Evolutionary conservation across 1,139 yeast species (phyloP), one percentile per base, ranked within the genome.

Genomic region (Zygosaccharomyces sapae): DNA sequence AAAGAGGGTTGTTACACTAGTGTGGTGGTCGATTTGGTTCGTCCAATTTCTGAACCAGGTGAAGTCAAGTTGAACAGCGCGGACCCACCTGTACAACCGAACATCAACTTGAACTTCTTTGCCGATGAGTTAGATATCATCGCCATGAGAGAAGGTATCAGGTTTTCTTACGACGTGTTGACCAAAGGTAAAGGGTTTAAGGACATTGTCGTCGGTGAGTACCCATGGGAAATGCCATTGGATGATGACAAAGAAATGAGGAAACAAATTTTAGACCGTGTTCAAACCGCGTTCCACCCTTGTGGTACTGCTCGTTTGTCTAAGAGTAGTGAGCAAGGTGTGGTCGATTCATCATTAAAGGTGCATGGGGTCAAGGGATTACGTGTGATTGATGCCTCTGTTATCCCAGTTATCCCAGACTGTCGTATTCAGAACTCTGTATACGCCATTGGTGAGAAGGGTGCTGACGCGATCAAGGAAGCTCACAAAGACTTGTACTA

Each of bases 401-500:
- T 66, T 36, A 64, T 68, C 50, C 70, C 70, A 36, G 66, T 61
- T 48, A 67, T 67, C 45, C 70, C 68, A 43, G 69, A 66, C 48
- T 65, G 70, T 54, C 63, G 66, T 59, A 65, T 67, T 45, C 67
- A 62, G 56, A 63, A 66, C 48, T 65, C 69, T 41, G 70, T 67
- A 39, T 59, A 65, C 57, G 56, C 62, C 51, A 57, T 66, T 46
- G 70, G 68, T 50, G 70, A 66, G 55, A 66, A 66, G 63, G 64
- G 63, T 50, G 68, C 70, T 33, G 63, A 58, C 33, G 34, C 55
- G 49, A 58, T 58, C 47, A 39, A 56, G 48, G 43, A 46, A 39
- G 48, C 45, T 46, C 48, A 50, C 50, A 45, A 46, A 42, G 50
- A 51, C 34, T 48, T 58, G 10, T 55, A 53, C 61, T 65, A 66